Base-by-base conservation (phyloP, 768 basidiomycete species). In the Hirschioporus abietinus region DNA sequence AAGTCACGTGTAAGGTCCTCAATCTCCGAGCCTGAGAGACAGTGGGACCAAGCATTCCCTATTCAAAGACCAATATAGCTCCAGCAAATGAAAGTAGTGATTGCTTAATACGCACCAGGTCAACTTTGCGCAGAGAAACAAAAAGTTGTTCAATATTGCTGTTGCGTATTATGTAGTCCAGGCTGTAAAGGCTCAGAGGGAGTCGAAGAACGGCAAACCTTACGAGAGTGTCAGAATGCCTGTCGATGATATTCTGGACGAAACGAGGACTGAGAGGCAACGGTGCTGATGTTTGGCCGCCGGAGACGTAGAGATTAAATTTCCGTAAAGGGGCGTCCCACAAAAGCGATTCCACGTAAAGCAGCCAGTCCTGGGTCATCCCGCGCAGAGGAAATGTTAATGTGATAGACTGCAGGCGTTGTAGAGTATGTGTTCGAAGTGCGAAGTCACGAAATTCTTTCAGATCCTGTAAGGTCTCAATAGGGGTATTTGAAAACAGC, bases 101-200 rank as follows among this genome's bases (percentile, higher is more conserved):
- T 65, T 35, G 27, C 25, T 24, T 12, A 52, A 30, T 20, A 70
- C 78, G 62, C 71, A 89, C 89, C 69, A 88, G 66, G 24, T 78
- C 76, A 10, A 70, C 72, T 8, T 80, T 81, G 58, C 84, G 79
- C 15, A 85, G 74, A 0, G 86, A 84, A 17, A 92, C 74, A 70
- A 90, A 92, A 7, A 93, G 73, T 68, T 91, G 82, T 68, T 88
- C 82, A 9, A 93, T 79, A 7, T 72, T 66, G 66, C 90, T 91
- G 20, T 79, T 74, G 10, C 70, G 67, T 69, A 90, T 92, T 9
- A 93, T 82, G 30, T 80, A 76, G 23, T 76, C 73, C 35, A 93
- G 77, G 0, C 82, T 78, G 12, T 76, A 74, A 24, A 86, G 72
- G 69, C 79, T 78, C 65, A 92, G 81, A 3, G 80, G 76, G 80